Evolutionary conservation across 2,329 filamentous ascomycete species (phyloP).

Genomic region (Colletotrichum gigasporum): DNA sequence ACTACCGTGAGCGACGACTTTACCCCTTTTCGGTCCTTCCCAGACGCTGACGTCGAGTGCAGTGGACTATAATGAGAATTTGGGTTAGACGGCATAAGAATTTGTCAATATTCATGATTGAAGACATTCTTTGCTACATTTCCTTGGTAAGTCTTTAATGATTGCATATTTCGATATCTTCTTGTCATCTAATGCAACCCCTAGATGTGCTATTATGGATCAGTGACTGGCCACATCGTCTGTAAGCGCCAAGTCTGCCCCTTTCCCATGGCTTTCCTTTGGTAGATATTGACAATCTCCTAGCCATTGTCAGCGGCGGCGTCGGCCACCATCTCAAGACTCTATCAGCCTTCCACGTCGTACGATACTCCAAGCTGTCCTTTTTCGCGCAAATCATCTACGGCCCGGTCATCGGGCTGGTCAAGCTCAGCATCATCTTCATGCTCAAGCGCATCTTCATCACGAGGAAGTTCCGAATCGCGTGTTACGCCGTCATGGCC

Average conservation of each 20-base stretch:
- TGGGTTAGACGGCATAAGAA: constrained; percentile 31
- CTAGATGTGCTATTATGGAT: not conserved
- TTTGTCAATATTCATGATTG: constrained; percentile 17
- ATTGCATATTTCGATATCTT: no score
- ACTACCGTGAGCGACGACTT: constrained; percentile 9
- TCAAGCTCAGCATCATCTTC: constrained; percentile 16
- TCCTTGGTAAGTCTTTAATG: constrained; percentile 30
- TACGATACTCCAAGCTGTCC: not conserved
- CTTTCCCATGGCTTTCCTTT: no score
- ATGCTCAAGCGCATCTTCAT: constrained; percentile 6
- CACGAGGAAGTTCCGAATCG: not conserved
- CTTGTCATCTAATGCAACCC: no score
- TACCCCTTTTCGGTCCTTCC: no score
- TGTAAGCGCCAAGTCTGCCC: no score
- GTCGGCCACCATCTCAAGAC: not conserved
- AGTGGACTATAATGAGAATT: constrained; percentile 31
- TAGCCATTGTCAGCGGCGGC: not conserved
- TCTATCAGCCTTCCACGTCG: not conserved
- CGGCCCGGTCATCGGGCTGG: not conserved
- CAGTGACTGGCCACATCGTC: not conserved
- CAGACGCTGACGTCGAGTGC: not conserved
- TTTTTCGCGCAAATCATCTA: constrained; percentile 4
- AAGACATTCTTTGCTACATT: constrained; percentile 33
- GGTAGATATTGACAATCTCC: no score
- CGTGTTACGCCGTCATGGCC: not conserved